A percentile compares a stretch with the other conserved stretches of the same genome.
Evolutionary conservation across 2,329 filamentous ascomycete genomes (phyloP).

Genomic region (Colletotrichum spaethianum): DNA sequence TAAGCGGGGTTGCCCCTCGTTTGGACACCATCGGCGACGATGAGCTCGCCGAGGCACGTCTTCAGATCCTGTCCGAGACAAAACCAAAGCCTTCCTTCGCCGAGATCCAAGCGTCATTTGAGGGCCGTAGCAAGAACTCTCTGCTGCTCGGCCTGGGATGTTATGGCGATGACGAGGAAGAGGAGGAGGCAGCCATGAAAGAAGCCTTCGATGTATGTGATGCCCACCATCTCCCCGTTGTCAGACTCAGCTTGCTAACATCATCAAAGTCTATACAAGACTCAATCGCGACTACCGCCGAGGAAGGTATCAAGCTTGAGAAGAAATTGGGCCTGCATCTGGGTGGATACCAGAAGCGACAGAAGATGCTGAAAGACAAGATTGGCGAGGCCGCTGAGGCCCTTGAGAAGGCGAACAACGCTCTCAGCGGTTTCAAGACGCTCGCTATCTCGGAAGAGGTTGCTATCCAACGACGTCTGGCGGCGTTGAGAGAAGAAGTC

Average conservation of each 20-base stretch:
- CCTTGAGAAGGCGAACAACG: conserved; percentile 79
- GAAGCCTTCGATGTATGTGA: conserved; percentile 79
- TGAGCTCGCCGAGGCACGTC: conserved; percentile 80
- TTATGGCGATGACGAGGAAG: conserved; percentile 83
- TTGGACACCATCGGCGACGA: conserved; percentile 79
- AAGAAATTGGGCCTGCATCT: conserved; percentile 92
- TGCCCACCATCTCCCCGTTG: not conserved
- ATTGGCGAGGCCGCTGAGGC: conserved; percentile 81
- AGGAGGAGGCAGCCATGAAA: conserved; percentile 74
- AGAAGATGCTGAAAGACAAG: conserved; percentile 85
- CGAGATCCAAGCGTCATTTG: conserved; percentile 68
- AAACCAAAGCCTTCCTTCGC: conserved; percentile 64
- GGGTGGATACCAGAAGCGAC: conserved; percentile 90
- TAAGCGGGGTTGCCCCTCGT: conserved; percentile 72
- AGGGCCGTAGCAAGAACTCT: conserved; percentile 66
- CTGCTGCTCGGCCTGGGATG: conserved; percentile 85
- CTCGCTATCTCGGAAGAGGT: conserved; percentile 85
- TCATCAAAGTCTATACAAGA: conserved; percentile 76
- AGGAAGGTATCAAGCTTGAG: conserved; percentile 88
- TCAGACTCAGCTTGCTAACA: not conserved
- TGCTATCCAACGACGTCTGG: conserved; percentile 80
- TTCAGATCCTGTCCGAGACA: conserved; percentile 81
- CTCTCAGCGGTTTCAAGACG: conserved; percentile 81
- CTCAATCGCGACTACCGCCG: conserved; percentile 79
- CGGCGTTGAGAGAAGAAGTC: conserved; percentile 85